Percentiles rank a stretch among this genome's conserved stretches.
Evolutionary conservation across 192 early-diverging fungal species (phyloP).

Genomic region (Polychytrium aggregatum): DNA sequence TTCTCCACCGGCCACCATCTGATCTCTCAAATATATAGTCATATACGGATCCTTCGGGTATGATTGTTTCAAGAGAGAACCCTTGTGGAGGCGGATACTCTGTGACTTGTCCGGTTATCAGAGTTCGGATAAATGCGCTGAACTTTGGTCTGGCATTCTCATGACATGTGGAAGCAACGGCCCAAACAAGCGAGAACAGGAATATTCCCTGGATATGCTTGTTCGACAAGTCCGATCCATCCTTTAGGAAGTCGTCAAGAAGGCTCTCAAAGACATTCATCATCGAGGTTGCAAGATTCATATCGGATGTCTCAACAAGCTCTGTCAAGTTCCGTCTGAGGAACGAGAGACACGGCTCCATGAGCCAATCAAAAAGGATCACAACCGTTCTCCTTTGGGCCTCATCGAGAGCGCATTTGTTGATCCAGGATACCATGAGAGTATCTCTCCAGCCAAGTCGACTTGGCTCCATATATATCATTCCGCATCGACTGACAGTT

Average conservation of each 20-base stretch:
- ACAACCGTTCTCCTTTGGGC: slow-evolving; percentile 26
- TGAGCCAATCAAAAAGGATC: slow-evolving; percentile 35
- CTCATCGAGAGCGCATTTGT: slow-evolving; percentile 16
- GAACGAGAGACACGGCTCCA: slow-evolving; percentile 30
- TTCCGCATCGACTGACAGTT: slow-evolving; percentile 54
- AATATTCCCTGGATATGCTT: slow-evolving; percentile 35
- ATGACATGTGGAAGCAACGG: slow-evolving; percentile 35
- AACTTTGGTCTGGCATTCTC: slow-evolving; percentile 37
- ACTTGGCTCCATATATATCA: slow-evolving; percentile 51
- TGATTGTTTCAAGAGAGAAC: slow-evolving; percentile 22
- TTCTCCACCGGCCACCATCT: slow-evolving; percentile 27
- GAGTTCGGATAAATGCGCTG: slow-evolving; percentile 15
- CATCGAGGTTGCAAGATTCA: slow-evolving; percentile 34
- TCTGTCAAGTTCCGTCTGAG: slow-evolving; percentile 36
- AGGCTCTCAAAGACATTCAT: slow-evolving; percentile 44
- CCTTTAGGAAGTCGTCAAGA: slow-evolving; percentile 18
- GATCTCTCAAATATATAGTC: slow-evolving; percentile 38
- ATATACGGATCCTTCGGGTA: slow-evolving; percentile 37
- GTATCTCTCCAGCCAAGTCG: slow-evolving; percentile 46
- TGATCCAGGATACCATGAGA: slow-evolving; percentile 42
- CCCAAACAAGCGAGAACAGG: slow-evolving; percentile 41
- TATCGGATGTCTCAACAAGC: slow-evolving; percentile 39
- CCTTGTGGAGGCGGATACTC: too few species aligned
- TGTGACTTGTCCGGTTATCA: too few species aligned
- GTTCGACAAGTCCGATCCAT: slow-evolving; percentile 9